phyloP scores from a whole-genome alignment of 75 land plant species.

The Picea sitchensis region DNA sequence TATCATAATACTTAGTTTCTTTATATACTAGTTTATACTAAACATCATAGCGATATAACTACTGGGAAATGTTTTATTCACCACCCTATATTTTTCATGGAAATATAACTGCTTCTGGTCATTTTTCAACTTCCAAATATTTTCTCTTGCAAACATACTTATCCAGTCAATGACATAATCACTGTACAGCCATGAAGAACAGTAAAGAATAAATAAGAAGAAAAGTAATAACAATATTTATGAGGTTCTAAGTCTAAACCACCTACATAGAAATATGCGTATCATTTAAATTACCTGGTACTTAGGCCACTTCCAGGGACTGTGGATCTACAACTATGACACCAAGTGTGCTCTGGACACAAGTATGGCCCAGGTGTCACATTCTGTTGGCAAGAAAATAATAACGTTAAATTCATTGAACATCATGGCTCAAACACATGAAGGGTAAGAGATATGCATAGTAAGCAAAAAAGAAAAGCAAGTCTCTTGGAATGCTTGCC shows the following conservation, averaged over 20 bases:
- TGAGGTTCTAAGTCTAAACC: background rate
- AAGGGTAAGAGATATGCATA: background rate
- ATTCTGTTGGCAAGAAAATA: slow-evolving; percentile 48
- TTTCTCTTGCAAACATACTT: background rate
- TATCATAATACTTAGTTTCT: background rate
- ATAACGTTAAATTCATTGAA: slow-evolving; percentile 1
- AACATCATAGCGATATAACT: background rate
- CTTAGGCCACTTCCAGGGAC: slow-evolving; percentile 95
- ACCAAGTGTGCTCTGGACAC: slow-evolving; percentile 89
- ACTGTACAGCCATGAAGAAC: background rate
- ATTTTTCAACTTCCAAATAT: background rate
- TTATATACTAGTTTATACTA: background rate
- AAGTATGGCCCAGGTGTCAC: slow-evolving; percentile 77
- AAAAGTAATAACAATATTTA: background rate
- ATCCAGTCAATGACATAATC: background rate
- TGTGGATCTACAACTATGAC: slow-evolving; percentile 90
- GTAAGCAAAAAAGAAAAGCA: background rate
- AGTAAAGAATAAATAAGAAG: background rate
- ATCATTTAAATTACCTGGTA: slow-evolving; percentile 54
- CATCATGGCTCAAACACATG: background rate
- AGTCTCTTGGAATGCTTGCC: slow-evolving; percentile 30
- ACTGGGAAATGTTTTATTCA: background rate
- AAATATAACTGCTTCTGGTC: background rate
- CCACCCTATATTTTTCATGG: background rate
- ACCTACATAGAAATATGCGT: background rate